phyloP scores from a whole-genome alignment of 805 yeast genomes.

The Candida khao-thaluensis region DNA sequence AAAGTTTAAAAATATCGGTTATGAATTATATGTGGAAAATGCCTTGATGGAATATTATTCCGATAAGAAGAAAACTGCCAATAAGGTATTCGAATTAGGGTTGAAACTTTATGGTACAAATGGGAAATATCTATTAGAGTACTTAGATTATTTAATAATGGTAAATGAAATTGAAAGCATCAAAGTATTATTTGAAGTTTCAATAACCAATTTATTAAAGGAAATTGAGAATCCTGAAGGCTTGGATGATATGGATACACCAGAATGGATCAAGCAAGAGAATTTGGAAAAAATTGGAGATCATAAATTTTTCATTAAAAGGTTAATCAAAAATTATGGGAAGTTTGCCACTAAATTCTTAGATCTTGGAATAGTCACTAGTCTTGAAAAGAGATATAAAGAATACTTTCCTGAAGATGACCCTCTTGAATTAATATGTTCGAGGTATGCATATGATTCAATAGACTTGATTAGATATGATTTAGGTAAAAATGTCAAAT shows the following conservation, averaged over 20 bases:
- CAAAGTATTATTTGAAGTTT: conserved; percentile 78
- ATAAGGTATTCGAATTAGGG: conserved; percentile 77
- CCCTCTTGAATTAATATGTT: conserved; percentile 34
- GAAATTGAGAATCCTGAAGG: conserved; percentile 31
- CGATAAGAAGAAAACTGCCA: conserved; percentile 65
- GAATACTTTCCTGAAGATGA: conserved; percentile 65
- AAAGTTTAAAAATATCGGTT: conserved; percentile 54
- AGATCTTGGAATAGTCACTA: conserved; percentile 62
- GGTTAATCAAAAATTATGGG: conserved; percentile 48
- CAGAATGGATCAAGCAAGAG: conserved; percentile 47
- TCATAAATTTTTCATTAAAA: conserved; percentile 27
- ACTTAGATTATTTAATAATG: conserved; percentile 68
- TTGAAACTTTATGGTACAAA: conserved; percentile 54
- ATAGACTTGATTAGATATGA: conserved; percentile 40
- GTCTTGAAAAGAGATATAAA: conserved; percentile 64
- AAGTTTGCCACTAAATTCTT: conserved; percentile 69
- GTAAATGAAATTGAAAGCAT: conserved; percentile 71
- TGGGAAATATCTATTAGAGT: conserved; percentile 63
- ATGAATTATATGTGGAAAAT: conserved; percentile 76
- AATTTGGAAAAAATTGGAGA: conserved; percentile 28
- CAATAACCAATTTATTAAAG: conserved; percentile 53
- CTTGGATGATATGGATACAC: conserved; percentile 24
- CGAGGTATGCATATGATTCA: conserved; percentile 38
- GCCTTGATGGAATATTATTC: conserved; percentile 78
- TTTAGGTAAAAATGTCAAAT: conserved; percentile 24